Percentiles rank a stretch among this genome's conserved stretches.
phyloP scores from a whole-genome alignment of 1,139 yeast species.

The Yamadazyma atlantica region DNA sequence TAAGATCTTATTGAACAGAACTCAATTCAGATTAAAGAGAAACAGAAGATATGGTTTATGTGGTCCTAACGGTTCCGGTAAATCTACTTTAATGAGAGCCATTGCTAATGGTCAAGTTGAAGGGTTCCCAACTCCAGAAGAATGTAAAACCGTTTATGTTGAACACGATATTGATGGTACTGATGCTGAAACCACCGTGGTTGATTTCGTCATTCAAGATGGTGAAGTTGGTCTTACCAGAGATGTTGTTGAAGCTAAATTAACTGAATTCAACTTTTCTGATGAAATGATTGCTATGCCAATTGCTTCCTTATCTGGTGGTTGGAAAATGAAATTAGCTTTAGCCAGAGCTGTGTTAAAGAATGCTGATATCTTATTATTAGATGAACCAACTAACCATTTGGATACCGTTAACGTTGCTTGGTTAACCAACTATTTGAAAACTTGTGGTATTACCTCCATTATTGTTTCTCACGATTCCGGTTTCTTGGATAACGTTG shows the following conservation, averaged over 20 bases:
- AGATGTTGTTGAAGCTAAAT: conserved; percentile 68
- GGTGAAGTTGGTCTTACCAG: conserved; percentile 78
- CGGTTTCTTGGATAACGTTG: conserved; percentile 97
- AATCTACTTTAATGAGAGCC: conserved; percentile 99
- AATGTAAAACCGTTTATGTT: conserved; percentile 97
- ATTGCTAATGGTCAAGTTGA: conserved; percentile 99
- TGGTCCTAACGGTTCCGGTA: conserved; percentile 99
- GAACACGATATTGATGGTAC: conserved; percentile 99
- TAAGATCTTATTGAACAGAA: conserved; percentile 98
- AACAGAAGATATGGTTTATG: conserved; percentile 99
- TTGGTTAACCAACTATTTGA: conserved; percentile 98
- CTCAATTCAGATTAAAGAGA: conserved; percentile 98
- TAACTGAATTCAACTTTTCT: conserved; percentile 87
- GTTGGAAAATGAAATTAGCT: conserved; percentile 99
- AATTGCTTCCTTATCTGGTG: conserved; percentile 97
- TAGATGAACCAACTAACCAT: conserved; percentile 99
- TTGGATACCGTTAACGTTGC: conserved; percentile 99
- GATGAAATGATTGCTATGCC: conserved; percentile 91
- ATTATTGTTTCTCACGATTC: conserved; percentile 99
- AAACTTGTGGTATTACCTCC: conserved; percentile 97
- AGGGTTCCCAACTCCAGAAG: conserved; percentile 99
- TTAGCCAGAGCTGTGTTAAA: conserved; percentile 98
- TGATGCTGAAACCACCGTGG: conserved; percentile 92
- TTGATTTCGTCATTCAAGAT: conserved; percentile 80
- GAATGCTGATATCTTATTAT: conserved; percentile 95